These are phyloP conservation scores for Trametes polyzona DNA, from an alignment of 1,284 basidiomycete species.

Conservation along the genomic window DNA sequence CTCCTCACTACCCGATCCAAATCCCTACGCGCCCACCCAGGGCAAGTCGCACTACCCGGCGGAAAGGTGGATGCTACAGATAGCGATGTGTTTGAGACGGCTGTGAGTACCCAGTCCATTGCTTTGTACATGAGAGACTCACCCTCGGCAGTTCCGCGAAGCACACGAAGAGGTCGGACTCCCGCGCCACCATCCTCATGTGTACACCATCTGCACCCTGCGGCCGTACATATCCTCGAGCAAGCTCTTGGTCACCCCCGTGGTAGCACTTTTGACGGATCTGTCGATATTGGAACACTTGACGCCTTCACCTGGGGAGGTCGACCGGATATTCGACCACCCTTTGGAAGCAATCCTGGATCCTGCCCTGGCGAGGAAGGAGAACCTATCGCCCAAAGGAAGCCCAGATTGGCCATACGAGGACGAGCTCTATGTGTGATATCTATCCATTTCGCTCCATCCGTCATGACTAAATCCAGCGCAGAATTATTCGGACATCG, in stretches of 20 bases:
- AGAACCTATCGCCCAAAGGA: slow-evolving; percentile 56
- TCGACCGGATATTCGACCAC: slow-evolving; percentile 79
- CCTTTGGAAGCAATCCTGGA: slow-evolving; percentile 74
- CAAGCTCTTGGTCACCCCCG: slow-evolving; percentile 67
- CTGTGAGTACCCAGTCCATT: slow-evolving; percentile 51
- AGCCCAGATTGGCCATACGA: slow-evolving; percentile 80
- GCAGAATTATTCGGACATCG: slow-evolving; percentile 61
- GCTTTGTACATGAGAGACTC: background rate
- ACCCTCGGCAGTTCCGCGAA: slow-evolving; percentile 64
- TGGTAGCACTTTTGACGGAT: slow-evolving; percentile 72
- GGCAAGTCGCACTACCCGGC: slow-evolving; percentile 83
- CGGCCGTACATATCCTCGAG: slow-evolving; percentile 74
- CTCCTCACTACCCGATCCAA: slow-evolving; percentile 86
- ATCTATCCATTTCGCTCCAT: slow-evolving; percentile 4
- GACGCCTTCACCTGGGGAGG: slow-evolving; percentile 65
- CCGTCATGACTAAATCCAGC: background rate
- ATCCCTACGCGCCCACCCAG: slow-evolving; percentile 73
- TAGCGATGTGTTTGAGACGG: slow-evolving; percentile 64
- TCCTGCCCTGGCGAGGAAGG: slow-evolving; percentile 49
- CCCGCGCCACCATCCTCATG: slow-evolving; percentile 56
- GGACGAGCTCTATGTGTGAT: slow-evolving; percentile 63
- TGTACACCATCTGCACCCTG: slow-evolving; percentile 69
- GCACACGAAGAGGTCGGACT: slow-evolving; percentile 83
- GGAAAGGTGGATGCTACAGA: slow-evolving; percentile 80
- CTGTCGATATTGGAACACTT: slow-evolving; percentile 53